Conservation (phyloP, 2,329 filamentous ascomycete genomes). For the Metarhizium sp. region DNA sequence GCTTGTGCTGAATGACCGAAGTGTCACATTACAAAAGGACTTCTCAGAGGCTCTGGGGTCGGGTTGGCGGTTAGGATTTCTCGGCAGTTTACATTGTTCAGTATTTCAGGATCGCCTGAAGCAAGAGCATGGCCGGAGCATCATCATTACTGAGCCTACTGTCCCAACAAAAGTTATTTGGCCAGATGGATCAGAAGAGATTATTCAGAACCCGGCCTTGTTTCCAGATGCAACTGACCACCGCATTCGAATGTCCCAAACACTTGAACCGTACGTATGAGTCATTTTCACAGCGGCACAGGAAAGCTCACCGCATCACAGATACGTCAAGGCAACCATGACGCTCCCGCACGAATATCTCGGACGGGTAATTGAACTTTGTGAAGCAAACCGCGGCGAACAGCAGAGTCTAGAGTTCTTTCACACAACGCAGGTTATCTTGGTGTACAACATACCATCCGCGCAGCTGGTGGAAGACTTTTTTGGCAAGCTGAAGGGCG, state of each 20-base stretch:
- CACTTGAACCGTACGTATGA: conserved; percentile 40
- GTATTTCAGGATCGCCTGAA: conserved; percentile 93
- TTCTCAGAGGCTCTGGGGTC: conserved; percentile 88
- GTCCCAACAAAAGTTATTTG: conserved; percentile 85
- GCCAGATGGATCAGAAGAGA: conserved; percentile 63
- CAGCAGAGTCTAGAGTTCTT: conserved; percentile 89
- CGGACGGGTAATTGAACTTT: conserved; percentile 89
- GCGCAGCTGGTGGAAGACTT: conserved; percentile 92
- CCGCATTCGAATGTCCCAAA: conserved; percentile 32
- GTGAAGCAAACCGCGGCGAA: conserved; percentile 78
- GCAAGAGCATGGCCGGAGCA: conserved; percentile 87
- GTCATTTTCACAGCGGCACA: not conserved
- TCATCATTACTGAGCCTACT: conserved; percentile 94
- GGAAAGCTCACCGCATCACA: conserved; percentile 6
- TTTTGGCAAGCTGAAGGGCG: conserved; percentile 91
- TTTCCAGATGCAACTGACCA: conserved; percentile 64
- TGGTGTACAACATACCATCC: conserved; percentile 84
- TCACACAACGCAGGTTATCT: conserved; percentile 81
- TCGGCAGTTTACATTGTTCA: conserved; percentile 97
- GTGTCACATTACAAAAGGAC: conserved; percentile 88
- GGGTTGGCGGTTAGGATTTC: conserved; percentile 87
- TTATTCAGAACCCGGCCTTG: conserved; percentile 77
- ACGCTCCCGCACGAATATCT: conserved; percentile 92
- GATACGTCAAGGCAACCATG: conserved; percentile 71
- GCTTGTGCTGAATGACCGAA: conserved; percentile 87